Conservation (phyloP, 2,329 filamentous ascomycete genomes). For the Sclerotinia minor region DNA sequence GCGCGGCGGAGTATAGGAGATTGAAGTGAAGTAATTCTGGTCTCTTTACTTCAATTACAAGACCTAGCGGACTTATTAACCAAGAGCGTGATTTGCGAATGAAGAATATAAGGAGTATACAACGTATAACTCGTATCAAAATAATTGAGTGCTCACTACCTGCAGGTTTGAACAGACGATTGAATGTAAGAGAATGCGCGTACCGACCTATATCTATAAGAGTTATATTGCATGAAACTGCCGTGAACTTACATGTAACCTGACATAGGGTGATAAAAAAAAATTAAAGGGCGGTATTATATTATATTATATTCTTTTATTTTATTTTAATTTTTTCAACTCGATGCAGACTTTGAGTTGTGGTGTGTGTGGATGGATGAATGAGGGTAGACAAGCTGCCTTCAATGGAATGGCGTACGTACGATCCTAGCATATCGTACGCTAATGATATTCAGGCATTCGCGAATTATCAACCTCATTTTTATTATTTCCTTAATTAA, state of each 20-base stretch:
- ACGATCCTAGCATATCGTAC: neutral
- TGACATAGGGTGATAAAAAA: neutral
- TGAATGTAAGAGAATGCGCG: constrained; percentile 10
- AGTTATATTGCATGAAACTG: constrained; percentile 6
- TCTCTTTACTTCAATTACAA: neutral
- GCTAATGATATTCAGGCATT: constrained; percentile 13
- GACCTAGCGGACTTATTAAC: neutral
- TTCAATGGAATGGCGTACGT: constrained; percentile 8
- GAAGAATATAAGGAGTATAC: constrained; percentile 4
- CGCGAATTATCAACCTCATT: constrained; percentile 1
- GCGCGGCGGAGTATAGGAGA: neutral
- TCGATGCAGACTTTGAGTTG: neutral
- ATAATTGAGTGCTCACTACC: constrained; percentile 1
- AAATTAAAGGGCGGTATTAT: neutral
- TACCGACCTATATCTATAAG: constrained; percentile 20
- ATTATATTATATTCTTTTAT: neutral
- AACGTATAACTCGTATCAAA: constrained; percentile 12
- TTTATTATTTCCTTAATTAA: neutral
- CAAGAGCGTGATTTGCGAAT: constrained; percentile 6
- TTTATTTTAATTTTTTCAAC: too few species aligned
- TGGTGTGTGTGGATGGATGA: constrained; percentile 1
- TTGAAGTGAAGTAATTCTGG: neutral
- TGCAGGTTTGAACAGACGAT: constrained; percentile 12
- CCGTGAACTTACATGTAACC: constrained; percentile 16
- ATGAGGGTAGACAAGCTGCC: neutral